Percentiles rank a stretch among this genome's conserved stretches.
Evolutionary conservation across 2,329 filamentous ascomycete genomes (phyloP).

Genomic region (Lachnellula occidentalis): DNA sequence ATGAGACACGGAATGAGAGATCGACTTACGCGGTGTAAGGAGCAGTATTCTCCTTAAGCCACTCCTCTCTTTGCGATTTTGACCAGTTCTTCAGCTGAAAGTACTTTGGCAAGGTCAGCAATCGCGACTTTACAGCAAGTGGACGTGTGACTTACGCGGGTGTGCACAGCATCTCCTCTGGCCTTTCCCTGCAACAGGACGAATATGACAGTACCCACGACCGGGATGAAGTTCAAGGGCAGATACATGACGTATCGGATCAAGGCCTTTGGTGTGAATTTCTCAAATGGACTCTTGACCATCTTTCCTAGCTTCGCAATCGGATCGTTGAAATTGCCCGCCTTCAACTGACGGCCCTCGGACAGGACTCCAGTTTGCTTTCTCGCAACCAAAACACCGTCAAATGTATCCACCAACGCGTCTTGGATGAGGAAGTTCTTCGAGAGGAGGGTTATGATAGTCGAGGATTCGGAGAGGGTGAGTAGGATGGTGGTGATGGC

Average conservation of each 20-base stretch:
- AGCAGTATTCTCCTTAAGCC: slow-evolving; percentile 63
- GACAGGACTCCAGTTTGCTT: slow-evolving; percentile 58
- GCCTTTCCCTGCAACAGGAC: slow-evolving; percentile 64
- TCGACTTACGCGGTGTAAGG: slow-evolving; percentile 72
- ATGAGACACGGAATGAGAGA: neutral
- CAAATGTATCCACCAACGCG: slow-evolving; percentile 82
- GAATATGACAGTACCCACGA: slow-evolving; percentile 79
- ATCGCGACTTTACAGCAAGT: neutral
- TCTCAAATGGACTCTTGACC: slow-evolving; percentile 51
- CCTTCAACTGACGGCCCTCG: slow-evolving; percentile 67
- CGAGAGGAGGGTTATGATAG: slow-evolving; percentile 51
- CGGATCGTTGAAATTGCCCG: slow-evolving; percentile 45
- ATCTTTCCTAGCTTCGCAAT: slow-evolving; percentile 51
- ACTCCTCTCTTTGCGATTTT: slow-evolving; percentile 56
- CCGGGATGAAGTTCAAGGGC: slow-evolving; percentile 87
- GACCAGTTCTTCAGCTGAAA: slow-evolving; percentile 89
- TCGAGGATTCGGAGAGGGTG: slow-evolving; percentile 57
- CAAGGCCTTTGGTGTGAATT: slow-evolving; percentile 56
- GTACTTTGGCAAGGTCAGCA: slow-evolving; percentile 50
- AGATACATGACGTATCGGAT: slow-evolving; percentile 67
- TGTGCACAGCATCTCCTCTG: slow-evolving; percentile 39
- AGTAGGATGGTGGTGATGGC: slow-evolving; percentile 67
- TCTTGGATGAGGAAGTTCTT: slow-evolving; percentile 75
- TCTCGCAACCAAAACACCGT: slow-evolving; percentile 58
- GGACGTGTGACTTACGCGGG: slow-evolving; percentile 40